Conservation (phyloP, 768 basidiomycete genomes). For the Rhodotorula graminis region DNA sequence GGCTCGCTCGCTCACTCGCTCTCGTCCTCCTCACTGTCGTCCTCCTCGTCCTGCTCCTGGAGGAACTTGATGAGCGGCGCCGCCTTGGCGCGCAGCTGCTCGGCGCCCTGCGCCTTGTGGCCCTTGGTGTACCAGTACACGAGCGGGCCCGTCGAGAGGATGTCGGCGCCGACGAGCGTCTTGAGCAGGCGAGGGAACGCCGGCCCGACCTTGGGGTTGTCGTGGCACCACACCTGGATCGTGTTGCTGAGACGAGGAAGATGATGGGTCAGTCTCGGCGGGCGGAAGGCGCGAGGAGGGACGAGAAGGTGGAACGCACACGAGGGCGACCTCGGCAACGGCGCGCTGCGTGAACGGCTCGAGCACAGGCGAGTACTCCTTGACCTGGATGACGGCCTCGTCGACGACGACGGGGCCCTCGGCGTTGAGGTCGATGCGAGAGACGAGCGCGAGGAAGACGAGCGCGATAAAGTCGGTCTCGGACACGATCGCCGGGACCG, state of each 20-base stretch:
- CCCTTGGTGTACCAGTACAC: slow-evolving; percentile 98
- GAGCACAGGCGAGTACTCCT: slow-evolving; percentile 79
- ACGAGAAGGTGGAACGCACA: slow-evolving; percentile 46
- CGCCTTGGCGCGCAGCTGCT: slow-evolving; percentile 86
- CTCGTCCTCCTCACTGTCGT: slow-evolving; percentile 21
- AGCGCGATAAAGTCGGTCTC: slow-evolving; percentile 78
- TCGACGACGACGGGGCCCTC: slow-evolving; percentile 58
- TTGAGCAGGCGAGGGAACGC: slow-evolving; percentile 93
- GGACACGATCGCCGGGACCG: slow-evolving; percentile 63
- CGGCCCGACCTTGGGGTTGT: slow-evolving; percentile 90
- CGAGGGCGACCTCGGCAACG: slow-evolving; percentile 86
- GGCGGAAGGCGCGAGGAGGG: neutral
- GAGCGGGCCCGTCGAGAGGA: slow-evolving; percentile 90
- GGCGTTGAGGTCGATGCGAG: slow-evolving; percentile 54
- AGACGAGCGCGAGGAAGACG: slow-evolving; percentile 80
- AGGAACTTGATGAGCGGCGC: slow-evolving; percentile 80
- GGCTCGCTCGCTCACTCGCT: slow-evolving; percentile 9
- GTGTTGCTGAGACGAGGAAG: slow-evolving; percentile 55
- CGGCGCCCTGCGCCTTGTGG: slow-evolving; percentile 87
- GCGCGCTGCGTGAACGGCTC: slow-evolving; percentile 84
- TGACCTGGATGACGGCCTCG: slow-evolving; percentile 79
- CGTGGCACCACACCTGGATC: slow-evolving; percentile 92
- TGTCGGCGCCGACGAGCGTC: slow-evolving; percentile 92
- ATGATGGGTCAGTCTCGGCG: neutral
- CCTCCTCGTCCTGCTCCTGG: slow-evolving; percentile 31